These are phyloP conservation scores for Quercus phellos DNA, from an alignment of 331 rosid species.

Conservation along the genomic window DNA sequence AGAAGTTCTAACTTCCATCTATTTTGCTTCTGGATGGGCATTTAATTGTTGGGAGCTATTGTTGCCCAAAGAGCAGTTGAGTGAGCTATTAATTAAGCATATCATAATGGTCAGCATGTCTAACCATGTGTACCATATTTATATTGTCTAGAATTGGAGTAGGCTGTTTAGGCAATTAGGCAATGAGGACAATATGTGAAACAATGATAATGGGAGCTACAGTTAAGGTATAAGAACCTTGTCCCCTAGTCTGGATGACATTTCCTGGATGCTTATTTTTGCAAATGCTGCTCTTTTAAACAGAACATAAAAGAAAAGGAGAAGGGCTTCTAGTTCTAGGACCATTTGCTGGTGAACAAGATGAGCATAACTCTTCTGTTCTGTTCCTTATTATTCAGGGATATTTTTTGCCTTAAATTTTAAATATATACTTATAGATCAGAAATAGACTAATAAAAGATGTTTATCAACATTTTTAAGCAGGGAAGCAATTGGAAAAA, in stretches of 20 bases:
- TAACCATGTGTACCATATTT: background rate
- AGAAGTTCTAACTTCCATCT: background rate
- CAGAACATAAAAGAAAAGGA: background rate
- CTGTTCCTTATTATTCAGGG: background rate
- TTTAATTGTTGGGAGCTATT: background rate
- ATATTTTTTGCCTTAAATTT: conserved; percentile 4
- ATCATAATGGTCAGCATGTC: background rate
- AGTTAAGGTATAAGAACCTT: background rate
- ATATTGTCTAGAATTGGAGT: background rate
- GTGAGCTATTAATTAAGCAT: background rate
- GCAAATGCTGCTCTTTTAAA: background rate
- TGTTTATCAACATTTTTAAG: background rate
- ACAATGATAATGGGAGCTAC: background rate
- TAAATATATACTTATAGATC: background rate
- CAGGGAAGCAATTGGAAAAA: conserved; percentile 95
- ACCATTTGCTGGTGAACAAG: background rate
- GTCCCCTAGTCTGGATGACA: background rate
- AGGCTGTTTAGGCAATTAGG: background rate
- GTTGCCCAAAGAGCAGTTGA: background rate
- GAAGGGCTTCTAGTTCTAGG: background rate
- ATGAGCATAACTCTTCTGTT: background rate
- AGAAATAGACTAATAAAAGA: background rate
- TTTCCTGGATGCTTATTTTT: background rate
- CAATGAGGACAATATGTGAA: background rate
- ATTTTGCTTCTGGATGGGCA: background rate